Conservation (phyloP, 176 grass and related monocot genomes). For the Microstegium vimineum region DNA sequence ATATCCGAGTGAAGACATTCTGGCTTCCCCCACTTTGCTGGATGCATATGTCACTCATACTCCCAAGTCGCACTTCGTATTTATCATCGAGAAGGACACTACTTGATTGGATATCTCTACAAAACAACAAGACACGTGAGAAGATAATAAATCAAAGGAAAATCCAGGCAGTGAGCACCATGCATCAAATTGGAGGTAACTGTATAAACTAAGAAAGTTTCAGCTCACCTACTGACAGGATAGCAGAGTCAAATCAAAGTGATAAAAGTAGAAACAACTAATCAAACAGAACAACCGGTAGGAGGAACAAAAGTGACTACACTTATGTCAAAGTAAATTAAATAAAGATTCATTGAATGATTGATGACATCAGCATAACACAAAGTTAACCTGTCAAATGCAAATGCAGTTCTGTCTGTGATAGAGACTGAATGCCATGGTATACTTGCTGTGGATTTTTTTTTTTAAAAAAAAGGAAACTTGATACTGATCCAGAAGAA, state of each 20-base stretch:
- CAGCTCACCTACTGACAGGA: conserved; percentile 2
- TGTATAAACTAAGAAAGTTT: conserved; percentile 5
- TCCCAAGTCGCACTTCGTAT: conserved; percentile 88
- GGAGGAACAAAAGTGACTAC: background rate
- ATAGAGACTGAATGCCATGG: conserved; percentile 7
- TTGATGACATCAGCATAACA: conserved; percentile 2
- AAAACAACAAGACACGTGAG: conserved; percentile 18
- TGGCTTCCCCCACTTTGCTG: conserved; percentile 85
- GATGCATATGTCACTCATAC: conserved; percentile 76
- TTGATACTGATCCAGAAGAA: background rate
- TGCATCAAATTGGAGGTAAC: conserved; percentile 9
- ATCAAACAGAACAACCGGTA: conserved; percentile 11
- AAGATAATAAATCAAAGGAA: conserved; percentile 16
- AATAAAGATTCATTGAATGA: conserved; percentile 9
- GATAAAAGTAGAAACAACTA: conserved; percentile 11
- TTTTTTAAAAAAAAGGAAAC: conserved; percentile 24
- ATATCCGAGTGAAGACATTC: conserved; percentile 69
- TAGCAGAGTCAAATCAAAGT: conserved; percentile 12
- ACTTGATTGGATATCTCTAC: conserved; percentile 96
- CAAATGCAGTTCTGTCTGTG: background rate
- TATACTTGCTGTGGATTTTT: background rate
- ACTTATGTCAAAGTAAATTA: conserved; percentile 3
- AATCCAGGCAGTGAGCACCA: conserved; percentile 3
- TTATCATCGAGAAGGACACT: conserved; percentile 97
- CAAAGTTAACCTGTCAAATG: too few species aligned